These are phyloP conservation scores for Penicillium argentinense DNA, from an alignment of 495 filamentous ascomycete species.

Conservation along the genomic window DNA sequence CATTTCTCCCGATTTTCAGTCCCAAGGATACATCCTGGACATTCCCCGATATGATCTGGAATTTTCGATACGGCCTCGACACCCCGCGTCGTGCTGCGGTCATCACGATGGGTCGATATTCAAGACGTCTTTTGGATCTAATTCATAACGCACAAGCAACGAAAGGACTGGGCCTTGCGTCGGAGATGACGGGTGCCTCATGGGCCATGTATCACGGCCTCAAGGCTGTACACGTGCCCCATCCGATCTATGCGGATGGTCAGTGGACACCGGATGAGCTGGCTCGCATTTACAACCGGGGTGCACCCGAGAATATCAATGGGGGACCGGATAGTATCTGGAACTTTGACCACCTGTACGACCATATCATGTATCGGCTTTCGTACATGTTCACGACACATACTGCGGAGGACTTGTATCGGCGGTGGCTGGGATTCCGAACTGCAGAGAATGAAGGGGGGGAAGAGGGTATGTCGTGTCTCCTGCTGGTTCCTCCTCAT, in stretches of 20 bases:
- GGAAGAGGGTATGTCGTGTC: constrained; percentile 15
- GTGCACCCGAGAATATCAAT: constrained; percentile 25
- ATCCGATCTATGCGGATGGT: constrained; percentile 67
- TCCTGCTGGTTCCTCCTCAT: too few relatives aligned
- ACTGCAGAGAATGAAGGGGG: constrained; percentile 24
- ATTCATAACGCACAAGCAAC: constrained; percentile 27
- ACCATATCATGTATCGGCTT: constrained; percentile 29
- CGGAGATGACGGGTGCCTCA: constrained; percentile 69
- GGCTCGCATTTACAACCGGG: constrained; percentile 24
- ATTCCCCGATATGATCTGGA: constrained; percentile 49
- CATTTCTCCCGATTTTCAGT: constrained; percentile 69
- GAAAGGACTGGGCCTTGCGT: constrained; percentile 56
- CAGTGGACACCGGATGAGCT: constrained; percentile 23
- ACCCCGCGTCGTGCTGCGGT: constrained; percentile 66
- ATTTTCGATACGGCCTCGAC: constrained; percentile 28
- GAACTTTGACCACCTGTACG: constrained; percentile 22
- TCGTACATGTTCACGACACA: constrained; percentile 33
- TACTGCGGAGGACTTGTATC: constrained; percentile 24
- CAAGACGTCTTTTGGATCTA: constrained; percentile 47
- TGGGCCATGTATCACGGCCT: constrained; percentile 67
- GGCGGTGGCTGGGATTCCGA: constrained; percentile 24
- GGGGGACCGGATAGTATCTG: constrained; percentile 23
- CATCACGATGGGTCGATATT: constrained; percentile 64
- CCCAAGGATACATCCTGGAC: constrained; percentile 63
- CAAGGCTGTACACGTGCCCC: constrained; percentile 48